phyloP scores from a whole-genome alignment of 2,329 filamentous ascomycete species.

The Nemania serpens region DNA sequence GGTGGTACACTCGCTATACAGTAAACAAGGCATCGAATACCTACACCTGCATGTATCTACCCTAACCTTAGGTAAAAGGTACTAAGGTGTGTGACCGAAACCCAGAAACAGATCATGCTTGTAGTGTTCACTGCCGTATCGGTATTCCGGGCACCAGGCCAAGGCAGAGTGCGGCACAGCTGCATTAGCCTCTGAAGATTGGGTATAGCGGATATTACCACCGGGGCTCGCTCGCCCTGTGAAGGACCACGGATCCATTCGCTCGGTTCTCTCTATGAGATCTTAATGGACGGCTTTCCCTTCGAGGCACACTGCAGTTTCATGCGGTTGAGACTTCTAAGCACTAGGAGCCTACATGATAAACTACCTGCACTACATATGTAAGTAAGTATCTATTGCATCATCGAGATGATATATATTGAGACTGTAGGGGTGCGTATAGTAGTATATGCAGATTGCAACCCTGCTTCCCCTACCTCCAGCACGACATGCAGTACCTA shows the following conservation, averaged over 20 bases:
- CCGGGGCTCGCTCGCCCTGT: conserved; percentile 7
- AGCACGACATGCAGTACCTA: no score
- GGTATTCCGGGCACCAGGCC: background rate
- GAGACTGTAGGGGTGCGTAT: background rate
- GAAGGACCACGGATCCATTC: conserved; percentile 18
- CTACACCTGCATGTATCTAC: no score
- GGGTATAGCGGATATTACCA: conserved; percentile 4
- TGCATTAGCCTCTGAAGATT: conserved; percentile 8
- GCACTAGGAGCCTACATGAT: background rate
- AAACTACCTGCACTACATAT: background rate
- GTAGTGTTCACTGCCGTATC: background rate
- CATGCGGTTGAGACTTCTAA: background rate
- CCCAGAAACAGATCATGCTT: background rate
- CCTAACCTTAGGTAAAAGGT: no score
- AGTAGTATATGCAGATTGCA: background rate
- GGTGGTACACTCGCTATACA: background rate
- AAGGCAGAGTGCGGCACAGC: conserved; percentile 11
- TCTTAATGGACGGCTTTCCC: background rate
- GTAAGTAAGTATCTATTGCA: background rate
- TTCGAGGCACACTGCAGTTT: no score
- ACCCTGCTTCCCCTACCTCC: background rate
- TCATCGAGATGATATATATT: background rate
- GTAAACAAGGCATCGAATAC: no score
- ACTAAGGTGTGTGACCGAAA: no score
- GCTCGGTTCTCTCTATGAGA: conserved; percentile 12